Evolutionary conservation across 257 asterid genomes (phyloP), one percentile per base, ranked within the genome.

Genomic region (Jacaranda copaia): DNA sequence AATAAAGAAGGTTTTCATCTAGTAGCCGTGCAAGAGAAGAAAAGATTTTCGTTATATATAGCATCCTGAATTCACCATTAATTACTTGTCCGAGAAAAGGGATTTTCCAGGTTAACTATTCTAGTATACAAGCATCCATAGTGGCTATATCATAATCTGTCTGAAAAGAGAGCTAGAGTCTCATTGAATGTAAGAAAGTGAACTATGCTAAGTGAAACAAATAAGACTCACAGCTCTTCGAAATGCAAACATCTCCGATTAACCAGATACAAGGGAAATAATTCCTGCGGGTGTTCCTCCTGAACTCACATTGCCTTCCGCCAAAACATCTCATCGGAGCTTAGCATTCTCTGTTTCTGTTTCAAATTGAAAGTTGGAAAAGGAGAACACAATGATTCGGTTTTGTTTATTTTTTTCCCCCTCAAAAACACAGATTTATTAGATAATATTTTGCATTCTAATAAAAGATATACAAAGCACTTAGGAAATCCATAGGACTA

Each of bases 181-280:
- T n/a, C n/a, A 32, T 19, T 19, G 49, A 51, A 14, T 32, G 72
- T 38, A 56, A 19, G 16, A 13, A 39, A 42, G 48, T 12, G 19
- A 73, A 61, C 1, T 56, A 51, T 73, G 36, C 35, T 4, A 42
- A 71, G 72, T 55, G 66, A 49, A 60, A 72, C 9, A 62, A 79
- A 61, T 48, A 69, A 43, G 19, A 87, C 98, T 93, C 80, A 95
- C 99, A 83, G 99, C 99, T 88, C 99, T 89, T 77, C 85, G 90
- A 77, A 95, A 95, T 52, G 99, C 98, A 70, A 95, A 95, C 91
- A 82, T 87, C 85, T 95, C 99, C 84, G 93, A 98, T 88, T 91
- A 89, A 75, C 93, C 97, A 19, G 98, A 93, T 32, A 93, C 77
- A 81, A 91, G 82, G 78, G 98, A 91, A 68, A 88, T 82, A 72